Evolutionary conservation across 2,329 filamentous ascomycete species (phyloP).

Genomic region (Escovopsis sp.): DNA sequence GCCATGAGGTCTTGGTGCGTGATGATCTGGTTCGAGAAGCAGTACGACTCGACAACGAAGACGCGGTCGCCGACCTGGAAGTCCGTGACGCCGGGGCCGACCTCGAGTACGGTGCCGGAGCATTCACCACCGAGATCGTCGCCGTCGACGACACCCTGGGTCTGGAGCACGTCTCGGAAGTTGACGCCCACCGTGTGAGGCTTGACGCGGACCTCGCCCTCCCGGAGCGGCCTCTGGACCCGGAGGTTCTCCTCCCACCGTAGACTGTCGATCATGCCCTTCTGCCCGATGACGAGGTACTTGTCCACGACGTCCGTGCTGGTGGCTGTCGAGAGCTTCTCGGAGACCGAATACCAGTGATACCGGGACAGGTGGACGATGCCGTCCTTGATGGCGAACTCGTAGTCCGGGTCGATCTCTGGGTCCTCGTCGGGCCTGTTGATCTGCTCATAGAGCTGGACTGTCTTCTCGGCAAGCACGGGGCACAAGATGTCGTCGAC

Average conservation of each 20-base stretch:
- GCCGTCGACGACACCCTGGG: background rate
- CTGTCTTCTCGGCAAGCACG: background rate
- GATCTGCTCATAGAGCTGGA: background rate
- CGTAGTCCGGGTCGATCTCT: conserved; percentile 6
- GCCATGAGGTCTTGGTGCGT: background rate
- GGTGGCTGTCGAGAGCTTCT: background rate
- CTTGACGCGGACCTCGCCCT: background rate
- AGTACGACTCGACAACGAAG: background rate
- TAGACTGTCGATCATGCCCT: conserved; percentile 2
- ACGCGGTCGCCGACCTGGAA: background rate
- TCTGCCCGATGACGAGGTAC: background rate
- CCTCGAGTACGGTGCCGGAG: background rate
- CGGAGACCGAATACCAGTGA: conserved; percentile 9
- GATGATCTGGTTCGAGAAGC: background rate
- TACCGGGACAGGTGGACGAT: conserved; percentile 13
- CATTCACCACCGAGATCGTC: background rate
- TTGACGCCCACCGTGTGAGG: background rate
- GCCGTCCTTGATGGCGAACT: conserved; percentile 15
- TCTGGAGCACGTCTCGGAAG: background rate
- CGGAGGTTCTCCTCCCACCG: background rate
- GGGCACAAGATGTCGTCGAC: conserved; percentile 5
- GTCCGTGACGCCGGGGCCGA: background rate
- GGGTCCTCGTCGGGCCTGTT: background rate
- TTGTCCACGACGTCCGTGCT: background rate
- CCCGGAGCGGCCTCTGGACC: background rate